A percentile compares a stretch with the other conserved stretches of the same genome.
Conservation (phyloP, 208 protist species). For the Crithidia fasciculata region DNA sequence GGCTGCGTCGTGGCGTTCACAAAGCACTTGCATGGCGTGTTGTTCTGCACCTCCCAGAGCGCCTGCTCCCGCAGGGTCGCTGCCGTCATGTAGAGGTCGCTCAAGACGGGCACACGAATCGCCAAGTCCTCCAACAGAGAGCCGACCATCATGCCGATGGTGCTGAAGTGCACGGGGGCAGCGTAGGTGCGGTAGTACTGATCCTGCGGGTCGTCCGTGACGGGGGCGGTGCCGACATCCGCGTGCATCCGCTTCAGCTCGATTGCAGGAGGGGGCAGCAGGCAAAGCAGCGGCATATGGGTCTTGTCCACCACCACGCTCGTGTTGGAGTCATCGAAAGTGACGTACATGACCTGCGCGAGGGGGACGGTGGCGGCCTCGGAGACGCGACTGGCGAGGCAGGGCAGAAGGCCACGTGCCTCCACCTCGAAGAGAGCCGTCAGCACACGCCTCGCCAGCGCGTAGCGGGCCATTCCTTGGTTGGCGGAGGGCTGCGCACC, state of each 20-base stretch:
- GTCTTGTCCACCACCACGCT: slow-evolving; percentile 38
- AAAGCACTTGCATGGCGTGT: slow-evolving; percentile 32
- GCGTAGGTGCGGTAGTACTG: slow-evolving; percentile 21
- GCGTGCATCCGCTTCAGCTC: slow-evolving; percentile 55
- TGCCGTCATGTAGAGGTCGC: slow-evolving; percentile 60
- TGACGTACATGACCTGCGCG: slow-evolving; percentile 43
- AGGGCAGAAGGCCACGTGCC: slow-evolving; percentile 48
- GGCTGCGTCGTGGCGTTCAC: slow-evolving; percentile 37
- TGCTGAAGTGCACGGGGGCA: slow-evolving; percentile 37
- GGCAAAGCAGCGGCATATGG: slow-evolving; percentile 26
- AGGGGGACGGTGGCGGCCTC: slow-evolving; percentile 60
- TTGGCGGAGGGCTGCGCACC: slow-evolving; percentile 21
- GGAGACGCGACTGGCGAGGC: slow-evolving; percentile 60
- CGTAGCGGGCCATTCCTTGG: slow-evolving; percentile 36
- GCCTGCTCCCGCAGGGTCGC: slow-evolving; percentile 54
- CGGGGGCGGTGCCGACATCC: slow-evolving; percentile 12
- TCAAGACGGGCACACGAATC: slow-evolving; percentile 35
- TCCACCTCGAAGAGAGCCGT: slow-evolving; percentile 60
- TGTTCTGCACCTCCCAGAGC: slow-evolving; percentile 37
- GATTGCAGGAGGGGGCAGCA: slow-evolving; percentile 65
- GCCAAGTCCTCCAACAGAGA: slow-evolving; percentile 50
- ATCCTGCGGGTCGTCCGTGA: slow-evolving; percentile 7
- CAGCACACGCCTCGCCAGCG: slow-evolving; percentile 46
- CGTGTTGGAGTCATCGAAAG: slow-evolving; percentile 25
- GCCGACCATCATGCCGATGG: slow-evolving; percentile 52